Evolutionary conservation across 768 basidiomycete species (phyloP).

Genomic region (Amanita polypyramis): DNA sequence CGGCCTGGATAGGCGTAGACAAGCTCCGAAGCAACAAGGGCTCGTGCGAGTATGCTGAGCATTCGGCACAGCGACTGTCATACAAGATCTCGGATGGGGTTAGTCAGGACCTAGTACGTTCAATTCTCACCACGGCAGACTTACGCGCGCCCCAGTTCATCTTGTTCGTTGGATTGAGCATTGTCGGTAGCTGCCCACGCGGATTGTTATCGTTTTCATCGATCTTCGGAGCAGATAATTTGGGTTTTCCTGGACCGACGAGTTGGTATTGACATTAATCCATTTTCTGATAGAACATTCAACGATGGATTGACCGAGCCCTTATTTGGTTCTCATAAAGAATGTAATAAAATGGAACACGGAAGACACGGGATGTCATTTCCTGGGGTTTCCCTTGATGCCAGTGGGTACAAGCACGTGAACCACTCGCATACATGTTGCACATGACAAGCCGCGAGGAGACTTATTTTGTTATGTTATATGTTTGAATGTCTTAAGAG

Average conservation of each 20-base stretch:
- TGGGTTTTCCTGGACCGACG: too few species aligned
- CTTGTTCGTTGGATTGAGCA: neutral
- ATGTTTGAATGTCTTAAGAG: neutral
- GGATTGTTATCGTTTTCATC: neutral
- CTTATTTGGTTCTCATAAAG: neutral
- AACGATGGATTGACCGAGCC: neutral
- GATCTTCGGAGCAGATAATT: neutral
- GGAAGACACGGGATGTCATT: neutral
- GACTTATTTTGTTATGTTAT: too few species aligned
- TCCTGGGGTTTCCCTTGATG: neutral
- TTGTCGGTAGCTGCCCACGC: neutral
- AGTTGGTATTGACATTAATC: too few species aligned
- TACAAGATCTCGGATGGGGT: too few species aligned
- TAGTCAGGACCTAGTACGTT: too few species aligned
- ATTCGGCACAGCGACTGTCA: too few species aligned
- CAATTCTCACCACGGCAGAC: neutral
- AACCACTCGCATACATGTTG: neutral
- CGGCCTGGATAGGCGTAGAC: too few species aligned
- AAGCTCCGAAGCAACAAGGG: too few species aligned
- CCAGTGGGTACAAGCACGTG: neutral
- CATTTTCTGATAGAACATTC: slow-evolving; percentile 1
- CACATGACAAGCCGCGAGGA: slow-evolving; percentile 1
- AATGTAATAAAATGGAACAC: neutral
- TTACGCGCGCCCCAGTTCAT: too few species aligned
- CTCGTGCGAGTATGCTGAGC: too few species aligned